A percentile compares a stretch with the other conserved stretches of the same genome.
These are phyloP conservation scores for Xylaria sp. DNA, from an alignment of 495 filamentous ascomycete species.

Conservation along the genomic window DNA sequence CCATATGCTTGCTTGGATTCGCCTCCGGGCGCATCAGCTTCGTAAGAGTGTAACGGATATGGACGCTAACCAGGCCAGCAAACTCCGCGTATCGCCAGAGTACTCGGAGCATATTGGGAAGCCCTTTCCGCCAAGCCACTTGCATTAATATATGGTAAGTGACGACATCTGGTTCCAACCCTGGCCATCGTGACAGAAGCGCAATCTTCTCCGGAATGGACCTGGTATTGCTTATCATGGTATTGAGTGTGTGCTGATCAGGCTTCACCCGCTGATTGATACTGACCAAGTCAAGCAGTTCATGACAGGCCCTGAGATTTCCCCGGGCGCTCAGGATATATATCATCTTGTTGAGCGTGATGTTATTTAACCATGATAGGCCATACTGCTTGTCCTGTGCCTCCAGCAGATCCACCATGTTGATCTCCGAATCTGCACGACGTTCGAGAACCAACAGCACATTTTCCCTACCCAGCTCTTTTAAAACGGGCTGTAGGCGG, in stretches of 20 bases:
- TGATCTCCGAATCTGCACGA: slow-evolving; percentile 32
- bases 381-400: slow-evolving; percentile 47
- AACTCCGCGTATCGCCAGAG: slow-evolving; percentile 48
- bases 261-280: slow-evolving; percentile 21
- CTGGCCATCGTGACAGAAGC: slow-evolving; percentile 25
- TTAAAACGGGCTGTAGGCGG: slow-evolving; percentile 29
- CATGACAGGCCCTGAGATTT: slow-evolving; percentile 33
- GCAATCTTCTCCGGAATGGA: slow-evolving; percentile 35
- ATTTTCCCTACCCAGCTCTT: slow-evolving; percentile 42
- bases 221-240: slow-evolving; percentile 44
- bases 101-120: slow-evolving; percentile 46
- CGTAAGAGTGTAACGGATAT: slow-evolving; percentile 36
- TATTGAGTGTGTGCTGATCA: slow-evolving; percentile 43
- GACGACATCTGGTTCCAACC: slow-evolving; percentile 25
- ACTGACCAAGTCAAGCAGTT: slow-evolving; percentile 39
- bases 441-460: slow-evolving; percentile 44
- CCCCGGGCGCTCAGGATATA: slow-evolving; percentile 39
- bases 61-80: slow-evolving; percentile 17
- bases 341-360: slow-evolving; percentile 44
- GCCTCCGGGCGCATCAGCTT: slow-evolving; percentile 16
- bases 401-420: slow-evolving; percentile 36
- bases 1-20: not conserved
- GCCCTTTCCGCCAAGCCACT: slow-evolving; percentile 36
- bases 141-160: slow-evolving; percentile 45
- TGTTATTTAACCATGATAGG: slow-evolving; percentile 42